Percentiles rank a stretch among this genome's conserved stretches.
These are phyloP conservation scores for Flueggea neowawraea DNA, from an alignment of 441 rosid species.

Conservation along the genomic window DNA sequence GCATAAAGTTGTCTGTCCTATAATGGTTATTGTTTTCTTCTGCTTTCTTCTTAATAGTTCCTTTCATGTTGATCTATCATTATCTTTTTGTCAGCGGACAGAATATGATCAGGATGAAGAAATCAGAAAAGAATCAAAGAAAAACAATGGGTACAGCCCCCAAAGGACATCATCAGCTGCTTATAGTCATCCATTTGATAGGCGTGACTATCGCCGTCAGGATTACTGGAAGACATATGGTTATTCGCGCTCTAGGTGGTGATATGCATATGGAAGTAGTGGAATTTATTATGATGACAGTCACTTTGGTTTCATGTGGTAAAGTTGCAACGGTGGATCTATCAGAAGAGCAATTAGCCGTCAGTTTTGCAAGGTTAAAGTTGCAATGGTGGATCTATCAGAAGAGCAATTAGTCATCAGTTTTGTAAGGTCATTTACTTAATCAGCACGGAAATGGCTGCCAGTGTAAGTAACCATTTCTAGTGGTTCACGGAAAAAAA, in stretches of 20 bases:
- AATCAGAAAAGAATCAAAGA: slow-evolving; percentile 54
- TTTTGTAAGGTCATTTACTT: too few species aligned
- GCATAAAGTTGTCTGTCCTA: too few species aligned
- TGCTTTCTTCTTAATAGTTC: not conserved
- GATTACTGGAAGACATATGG: slow-evolving; percentile 49
- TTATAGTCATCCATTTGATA: slow-evolving; percentile 31
- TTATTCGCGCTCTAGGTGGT: slow-evolving; percentile 46
- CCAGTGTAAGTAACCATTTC: too few species aligned
- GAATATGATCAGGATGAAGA: slow-evolving; percentile 87
- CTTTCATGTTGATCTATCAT: slow-evolving; percentile 6
- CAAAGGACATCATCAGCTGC: slow-evolving; percentile 40
- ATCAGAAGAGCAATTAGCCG: too few species aligned
- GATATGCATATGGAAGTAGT: slow-evolving; percentile 8
- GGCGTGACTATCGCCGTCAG: slow-evolving; percentile 45
- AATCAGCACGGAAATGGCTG: too few species aligned
- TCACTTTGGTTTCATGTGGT: too few species aligned
- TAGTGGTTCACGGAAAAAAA: too few species aligned
- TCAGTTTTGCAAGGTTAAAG: too few species aligned
- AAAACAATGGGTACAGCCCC: slow-evolving; percentile 32
- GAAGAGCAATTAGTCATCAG: too few species aligned
- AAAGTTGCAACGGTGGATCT: too few species aligned
- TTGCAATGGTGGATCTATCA: too few species aligned
- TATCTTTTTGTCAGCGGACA: slow-evolving; percentile 44
- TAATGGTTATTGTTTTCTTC: not conserved
- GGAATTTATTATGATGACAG: too few species aligned